These are phyloP conservation scores for Candida suzukii DNA, from an alignment of 805 yeast genomes.

Conservation along the genomic window DNA sequence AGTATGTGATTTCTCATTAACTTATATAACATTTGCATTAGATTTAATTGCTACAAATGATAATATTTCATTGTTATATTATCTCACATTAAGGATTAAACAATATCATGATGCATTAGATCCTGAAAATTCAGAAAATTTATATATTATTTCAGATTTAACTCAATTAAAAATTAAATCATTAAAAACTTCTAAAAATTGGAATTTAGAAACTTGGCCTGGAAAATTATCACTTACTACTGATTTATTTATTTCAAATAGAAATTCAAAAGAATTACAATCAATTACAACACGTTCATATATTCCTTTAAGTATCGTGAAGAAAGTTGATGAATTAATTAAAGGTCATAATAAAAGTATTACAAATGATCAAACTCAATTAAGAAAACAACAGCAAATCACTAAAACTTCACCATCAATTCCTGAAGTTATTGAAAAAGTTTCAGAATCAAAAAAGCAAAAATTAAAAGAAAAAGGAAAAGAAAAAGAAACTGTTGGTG, in stretches of 20 bases:
- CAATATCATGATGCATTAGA: slow-evolving; percentile 59
- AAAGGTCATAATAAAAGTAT: slow-evolving; percentile 13
- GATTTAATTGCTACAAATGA: slow-evolving; percentile 54
- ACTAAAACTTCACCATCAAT: no score
- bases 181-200: slow-evolving; percentile 47
- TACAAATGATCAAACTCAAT: neutral
- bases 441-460: no score
- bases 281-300: slow-evolving; percentile 46
- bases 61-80: slow-evolving; percentile 67
- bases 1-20: slow-evolving; percentile 48
- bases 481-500: no score
- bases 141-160: slow-evolving; percentile 68
- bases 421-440: no score
- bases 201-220: slow-evolving; percentile 78
- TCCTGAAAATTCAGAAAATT: slow-evolving; percentile 29
- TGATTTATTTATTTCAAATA: slow-evolving; percentile 65
- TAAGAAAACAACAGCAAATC: slow-evolving; percentile 1
- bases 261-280: slow-evolving; percentile 51
- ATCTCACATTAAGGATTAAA: slow-evolving; percentile 70
- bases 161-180: slow-evolving; percentile 60
- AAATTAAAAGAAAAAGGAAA: neutral
- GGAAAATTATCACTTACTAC: slow-evolving; percentile 63
- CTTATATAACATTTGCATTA: slow-evolving; percentile 54
- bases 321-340: slow-evolving; percentile 26
- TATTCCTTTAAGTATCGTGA: slow-evolving; percentile 40